A percentile compares a stretch with the other conserved stretches of the same genome.
phyloP scores from a whole-genome alignment of 2,329 filamentous ascomycete species.

The Xylariaceae sp. region DNA sequence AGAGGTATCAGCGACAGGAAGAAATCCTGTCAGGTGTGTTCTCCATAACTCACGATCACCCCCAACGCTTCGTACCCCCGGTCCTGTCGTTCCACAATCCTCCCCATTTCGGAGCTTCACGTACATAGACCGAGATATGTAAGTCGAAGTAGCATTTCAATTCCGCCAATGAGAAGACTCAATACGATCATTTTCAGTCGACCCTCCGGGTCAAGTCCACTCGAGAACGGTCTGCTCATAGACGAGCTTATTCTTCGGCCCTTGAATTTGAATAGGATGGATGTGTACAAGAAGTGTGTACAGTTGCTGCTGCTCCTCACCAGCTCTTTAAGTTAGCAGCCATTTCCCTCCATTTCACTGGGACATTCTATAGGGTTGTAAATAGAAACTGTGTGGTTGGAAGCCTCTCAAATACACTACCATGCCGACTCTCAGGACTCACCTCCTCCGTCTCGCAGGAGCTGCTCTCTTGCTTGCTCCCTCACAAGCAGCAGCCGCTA shows the following conservation, averaged over 20 bases:
- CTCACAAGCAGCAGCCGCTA: constrained; percentile 6
- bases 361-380: background rate
- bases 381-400: background rate
- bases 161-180: constrained; percentile 26
- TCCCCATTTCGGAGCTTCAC: constrained; percentile 16
- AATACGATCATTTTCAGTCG: background rate
- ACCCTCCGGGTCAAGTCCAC: constrained; percentile 7
- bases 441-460: constrained; percentile 18
- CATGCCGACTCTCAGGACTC: constrained; percentile 20
- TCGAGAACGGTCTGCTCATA: background rate
- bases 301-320: background rate
- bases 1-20: background rate
- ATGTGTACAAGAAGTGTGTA: background rate
- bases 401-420: background rate
- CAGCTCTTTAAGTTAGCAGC: background rate
- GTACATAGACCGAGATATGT: constrained; percentile 4
- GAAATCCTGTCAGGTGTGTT: background rate
- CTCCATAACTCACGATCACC: background rate
- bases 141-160: constrained; percentile 9
- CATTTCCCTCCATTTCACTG: background rate
- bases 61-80: background rate
- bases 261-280: background rate
- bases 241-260: background rate
- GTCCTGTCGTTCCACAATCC: constrained; percentile 4
- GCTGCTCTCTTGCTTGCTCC: constrained; percentile 15